Evolutionary conservation across 2,329 filamentous ascomycete genomes (phyloP).

Genomic region (Fusarium proliferatum): DNA sequence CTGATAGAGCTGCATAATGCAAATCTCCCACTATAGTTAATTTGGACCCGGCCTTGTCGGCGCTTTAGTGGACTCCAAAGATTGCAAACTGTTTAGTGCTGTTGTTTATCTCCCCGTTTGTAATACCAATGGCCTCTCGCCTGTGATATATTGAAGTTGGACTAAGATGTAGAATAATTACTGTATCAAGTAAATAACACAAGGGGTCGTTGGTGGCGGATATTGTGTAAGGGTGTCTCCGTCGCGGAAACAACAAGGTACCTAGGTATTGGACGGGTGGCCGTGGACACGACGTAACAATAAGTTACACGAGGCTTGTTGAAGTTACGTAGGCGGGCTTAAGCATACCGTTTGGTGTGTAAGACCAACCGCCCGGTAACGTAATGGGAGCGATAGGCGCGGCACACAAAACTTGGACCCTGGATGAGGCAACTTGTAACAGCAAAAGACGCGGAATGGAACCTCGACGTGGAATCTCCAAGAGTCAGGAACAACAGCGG

Average conservation of each 20-base stretch:
- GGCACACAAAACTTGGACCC: constrained; percentile 9
- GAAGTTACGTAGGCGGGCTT: constrained; percentile 13
- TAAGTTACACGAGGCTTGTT: constrained; percentile 10
- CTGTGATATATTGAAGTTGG: constrained; percentile 1
- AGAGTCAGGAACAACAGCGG: constrained; percentile 12
- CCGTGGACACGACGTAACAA: not conserved
- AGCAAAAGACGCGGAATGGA: not conserved
- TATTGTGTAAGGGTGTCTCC: constrained; percentile 6
- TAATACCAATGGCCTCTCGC: not conserved
- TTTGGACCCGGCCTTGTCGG: constrained; percentile 32
- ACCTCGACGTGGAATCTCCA: not conserved
- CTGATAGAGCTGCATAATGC: constrained; percentile 31
- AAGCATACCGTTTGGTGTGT: constrained; percentile 20
- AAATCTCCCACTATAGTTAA: constrained; percentile 31
- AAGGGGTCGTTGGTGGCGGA: constrained; percentile 1
- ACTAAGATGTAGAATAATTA: constrained; percentile 17
- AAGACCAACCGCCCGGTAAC: not conserved
- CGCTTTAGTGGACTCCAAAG: constrained; percentile 35
- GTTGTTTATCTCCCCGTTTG: constrained; percentile 1
- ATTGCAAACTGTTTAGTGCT: constrained; percentile 19
- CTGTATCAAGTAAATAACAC: constrained; percentile 16
- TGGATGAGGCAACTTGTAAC: constrained; percentile 9
- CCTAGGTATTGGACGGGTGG: not conserved
- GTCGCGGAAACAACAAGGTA: not conserved
- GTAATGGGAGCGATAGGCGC: constrained; percentile 29